These are phyloP conservation scores for Suillus plorans DNA, from an alignment of 768 basidiomycete species.

Conservation along the genomic window DNA sequence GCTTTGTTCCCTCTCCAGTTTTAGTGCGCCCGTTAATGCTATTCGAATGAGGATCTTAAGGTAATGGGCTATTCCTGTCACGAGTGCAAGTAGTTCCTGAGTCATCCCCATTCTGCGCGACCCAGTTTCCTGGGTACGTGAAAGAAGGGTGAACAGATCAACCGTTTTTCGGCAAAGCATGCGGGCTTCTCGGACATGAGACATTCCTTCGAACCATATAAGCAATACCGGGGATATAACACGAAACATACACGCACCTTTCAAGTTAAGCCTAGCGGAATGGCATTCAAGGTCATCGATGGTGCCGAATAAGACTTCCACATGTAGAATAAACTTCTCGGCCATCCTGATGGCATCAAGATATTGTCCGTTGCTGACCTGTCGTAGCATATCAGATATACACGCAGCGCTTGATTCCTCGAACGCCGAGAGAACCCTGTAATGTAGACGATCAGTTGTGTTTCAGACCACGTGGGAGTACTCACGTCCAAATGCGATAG, in stretches of 20 bases:
- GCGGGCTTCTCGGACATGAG: constrained; percentile 96
- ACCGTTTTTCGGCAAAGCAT: constrained; percentile 99
- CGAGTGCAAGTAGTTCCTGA: constrained; percentile 92
- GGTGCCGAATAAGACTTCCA: constrained; percentile 94
- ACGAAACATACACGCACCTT: constrained; percentile 57
- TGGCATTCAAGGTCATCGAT: constrained; percentile 95
- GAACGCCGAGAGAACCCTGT: constrained; percentile 90
- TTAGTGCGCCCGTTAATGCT: constrained; percentile 92
- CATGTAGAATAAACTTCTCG: constrained; percentile 97
- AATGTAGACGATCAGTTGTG: constrained; percentile 12
- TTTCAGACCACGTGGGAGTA: constrained; percentile 9
- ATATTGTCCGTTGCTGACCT: constrained; percentile 96
- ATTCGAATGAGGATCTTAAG: constrained; percentile 99
- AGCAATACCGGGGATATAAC: constrained; percentile 9
- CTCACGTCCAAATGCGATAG: constrained; percentile 98
- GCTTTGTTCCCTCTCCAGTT: constrained; percentile 88
- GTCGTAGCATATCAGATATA: constrained; percentile 97
- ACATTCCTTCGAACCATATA: constrained; percentile 68
- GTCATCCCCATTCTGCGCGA: constrained; percentile 94
- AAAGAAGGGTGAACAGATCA: constrained; percentile 94
- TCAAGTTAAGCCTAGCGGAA: constrained; percentile 75
- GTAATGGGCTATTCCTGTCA: constrained; percentile 98
- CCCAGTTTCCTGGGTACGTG: constrained; percentile 92
- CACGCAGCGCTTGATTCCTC: constrained; percentile 99
- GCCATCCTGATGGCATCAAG: constrained; percentile 97